Evolutionary conservation across 306 rosid genomes (phyloP), one percentile per base, ranked within the genome.

Genomic region (Medicago ruthenica): DNA sequence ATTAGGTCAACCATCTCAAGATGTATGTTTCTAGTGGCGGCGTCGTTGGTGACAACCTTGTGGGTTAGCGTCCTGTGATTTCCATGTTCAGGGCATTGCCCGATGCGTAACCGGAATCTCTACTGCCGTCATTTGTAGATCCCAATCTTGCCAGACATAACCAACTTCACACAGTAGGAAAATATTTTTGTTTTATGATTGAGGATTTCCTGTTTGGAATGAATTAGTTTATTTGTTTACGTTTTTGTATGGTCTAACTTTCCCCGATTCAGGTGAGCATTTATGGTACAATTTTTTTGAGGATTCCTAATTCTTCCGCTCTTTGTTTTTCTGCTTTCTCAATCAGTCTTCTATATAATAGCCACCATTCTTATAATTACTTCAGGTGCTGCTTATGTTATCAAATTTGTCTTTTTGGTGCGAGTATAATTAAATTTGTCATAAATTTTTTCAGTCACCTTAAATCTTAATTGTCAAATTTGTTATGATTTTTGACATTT

Each of bases 161-260:
- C 17, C 34, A 40, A 11, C 54, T 11, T 54, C 54, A 18, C 71
- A 36, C 24, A 18, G 51, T 40, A 7, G 70, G 60, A 45, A 58
- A 68, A 8, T 22, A 0, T 55, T 54, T 47, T 41, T 76, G 73
- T 24, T 31, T 31, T 1, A 40, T 58, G 53, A 34, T 63, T 47
- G 42, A 20, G 16, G 55, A 59, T 76, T 67, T 62, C 57, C n/a
- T 22, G 51, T 57, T 31, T 65, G 54, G 61, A 57, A 74, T 27
- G 59, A 53, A 69, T 21, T 61, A 61, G 18, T 74, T 42, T 22
- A 53, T 80, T 37, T 51, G 45, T 60, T 71, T 75, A 45, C 62
- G 11, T 61, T 4, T 16, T 70, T 70, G 21, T 70, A 24, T 51
- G 55, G 55, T 76, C 42, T 55, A 51, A 16, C 40, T 41, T 41